Evolutionary conservation across 306 rosid species (phyloP), one percentile per base, ranked within the genome.

Genomic region (Bauhinia variegata): DNA sequence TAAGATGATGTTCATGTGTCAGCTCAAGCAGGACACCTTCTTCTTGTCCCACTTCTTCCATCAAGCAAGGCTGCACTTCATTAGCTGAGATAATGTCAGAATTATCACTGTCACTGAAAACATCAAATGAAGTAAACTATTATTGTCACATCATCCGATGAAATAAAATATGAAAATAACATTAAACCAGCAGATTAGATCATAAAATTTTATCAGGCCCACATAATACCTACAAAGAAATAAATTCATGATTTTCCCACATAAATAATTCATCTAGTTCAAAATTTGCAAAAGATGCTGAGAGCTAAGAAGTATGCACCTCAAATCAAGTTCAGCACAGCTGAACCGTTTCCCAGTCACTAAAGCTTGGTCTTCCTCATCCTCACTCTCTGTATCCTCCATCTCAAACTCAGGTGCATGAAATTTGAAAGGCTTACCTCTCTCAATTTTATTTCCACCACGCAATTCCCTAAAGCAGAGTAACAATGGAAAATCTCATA

Each of bases 21-120:
- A 84, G 68, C 84, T 87, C 93, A 28, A 77, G 48, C 52, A 92
- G 70, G 66, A 83, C 82, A 74, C 84, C 78, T 83, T 92, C 98
- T 59, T 67, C 89, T 73, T 76, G 80, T 62, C 80, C 91, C 59
- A 38, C 74, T 73, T 74, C 86, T 70, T 81, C 84, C 96, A 86
- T 80, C 75, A 89, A 62, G 85, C 50, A 74, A 18, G 89, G 78
- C 51, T 80, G 89, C 63, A 63, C 71, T 42, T 74, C 88, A 65
- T 58, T 73, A 68, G 73, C 63, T 5, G 71, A 68, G 7, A 60
- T 85, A 66, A 65, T 39, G 53, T 80, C 83, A 36, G 88, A 92
- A 60, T 81, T 75, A 63, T 82, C 96, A 67, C 86, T 80, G 69
- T 78, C 88, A 74, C 84, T 85, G 73, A 61, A 61, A 77, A 76